Evolutionary conservation across 257 asterid species (phyloP).

Genomic region (Capsicum rhomboideum): DNA sequence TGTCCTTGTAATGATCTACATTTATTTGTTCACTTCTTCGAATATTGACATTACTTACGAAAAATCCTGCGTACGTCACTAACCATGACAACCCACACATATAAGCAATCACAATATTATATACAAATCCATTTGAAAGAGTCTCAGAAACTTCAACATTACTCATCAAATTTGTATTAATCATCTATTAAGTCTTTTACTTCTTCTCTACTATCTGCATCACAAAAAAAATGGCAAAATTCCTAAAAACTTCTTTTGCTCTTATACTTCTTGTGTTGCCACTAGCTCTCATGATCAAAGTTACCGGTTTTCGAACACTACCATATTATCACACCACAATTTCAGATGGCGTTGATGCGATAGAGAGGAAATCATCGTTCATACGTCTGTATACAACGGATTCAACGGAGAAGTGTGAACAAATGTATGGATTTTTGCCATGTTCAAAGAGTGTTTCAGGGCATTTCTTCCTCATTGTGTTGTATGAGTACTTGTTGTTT

Average conservation of each 20-base stretch:
- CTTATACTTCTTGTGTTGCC: not conserved
- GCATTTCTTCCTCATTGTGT: conserved; percentile 34
- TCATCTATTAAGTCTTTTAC: not conserved
- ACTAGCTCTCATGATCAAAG: not conserved
- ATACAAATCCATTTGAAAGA: not conserved
- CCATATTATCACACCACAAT: not conserved
- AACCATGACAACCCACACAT: not conserved
- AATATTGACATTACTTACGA: not conserved
- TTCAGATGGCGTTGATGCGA: conserved; percentile 6
- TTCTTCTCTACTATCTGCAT: not conserved
- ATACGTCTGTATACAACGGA: conserved; percentile 10
- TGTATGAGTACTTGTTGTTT: conserved; percentile 36
- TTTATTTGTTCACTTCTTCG: no score
- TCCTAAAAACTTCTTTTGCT: not conserved
- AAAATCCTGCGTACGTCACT: not conserved
- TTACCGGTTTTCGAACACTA: not conserved
- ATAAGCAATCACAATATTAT: not conserved
- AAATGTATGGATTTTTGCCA: conserved; percentile 42
- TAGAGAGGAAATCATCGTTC: not conserved
- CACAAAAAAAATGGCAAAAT: not conserved
- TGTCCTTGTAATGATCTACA: not conserved
- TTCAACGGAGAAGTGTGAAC: conserved; percentile 24
- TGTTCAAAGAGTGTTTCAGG: conserved; percentile 29
- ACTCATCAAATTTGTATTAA: not conserved
- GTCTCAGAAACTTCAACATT: not conserved